Percentiles rank a stretch among this genome's conserved stretches.
Conservation (phyloP, 768 basidiomycete genomes). For the Strobilomyces dryophilus region DNA sequence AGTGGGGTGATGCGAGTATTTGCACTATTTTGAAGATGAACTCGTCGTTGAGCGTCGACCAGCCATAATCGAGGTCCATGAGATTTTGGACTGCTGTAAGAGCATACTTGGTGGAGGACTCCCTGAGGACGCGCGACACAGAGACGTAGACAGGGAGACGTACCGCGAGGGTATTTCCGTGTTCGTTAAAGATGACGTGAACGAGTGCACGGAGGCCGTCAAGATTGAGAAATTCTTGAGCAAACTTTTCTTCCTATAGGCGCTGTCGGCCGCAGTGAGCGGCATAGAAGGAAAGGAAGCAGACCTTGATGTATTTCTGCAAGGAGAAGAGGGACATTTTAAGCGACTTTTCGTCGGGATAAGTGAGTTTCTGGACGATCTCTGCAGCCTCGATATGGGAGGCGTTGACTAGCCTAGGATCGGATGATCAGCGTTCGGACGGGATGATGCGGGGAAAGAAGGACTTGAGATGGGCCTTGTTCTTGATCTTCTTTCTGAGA, state of each 20-base stretch:
- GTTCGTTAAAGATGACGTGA: constrained; percentile 56
- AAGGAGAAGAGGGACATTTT: constrained; percentile 72
- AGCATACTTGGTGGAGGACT: constrained; percentile 55
- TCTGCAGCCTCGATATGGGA: constrained; percentile 78
- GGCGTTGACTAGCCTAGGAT: constrained; percentile 67
- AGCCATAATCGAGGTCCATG: constrained; percentile 84
- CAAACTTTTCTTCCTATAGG: constrained; percentile 76
- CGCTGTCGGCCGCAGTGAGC: background rate
- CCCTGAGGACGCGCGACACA: constrained; percentile 3
- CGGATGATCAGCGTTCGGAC: background rate
- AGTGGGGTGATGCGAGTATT: constrained; percentile 69
- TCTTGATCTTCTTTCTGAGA: constrained; percentile 74
- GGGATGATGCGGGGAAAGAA: constrained; percentile 16
- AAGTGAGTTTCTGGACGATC: constrained; percentile 62
- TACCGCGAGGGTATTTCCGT: constrained; percentile 86
- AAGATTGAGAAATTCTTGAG: constrained; percentile 68
- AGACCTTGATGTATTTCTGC: constrained; percentile 74
- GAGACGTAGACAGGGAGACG: constrained; percentile 18
- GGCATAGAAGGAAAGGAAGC: constrained; percentile 14
- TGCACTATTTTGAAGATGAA: constrained; percentile 80
- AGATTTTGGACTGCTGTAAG: constrained; percentile 82
- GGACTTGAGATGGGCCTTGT: constrained; percentile 75
- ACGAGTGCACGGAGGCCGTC: constrained; percentile 72
- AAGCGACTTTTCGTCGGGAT: constrained; percentile 55
- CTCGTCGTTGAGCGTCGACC: constrained; percentile 62